phyloP scores from a whole-genome alignment of 352 stramenopile species.

The Elongisporangium prolatum region DNA sequence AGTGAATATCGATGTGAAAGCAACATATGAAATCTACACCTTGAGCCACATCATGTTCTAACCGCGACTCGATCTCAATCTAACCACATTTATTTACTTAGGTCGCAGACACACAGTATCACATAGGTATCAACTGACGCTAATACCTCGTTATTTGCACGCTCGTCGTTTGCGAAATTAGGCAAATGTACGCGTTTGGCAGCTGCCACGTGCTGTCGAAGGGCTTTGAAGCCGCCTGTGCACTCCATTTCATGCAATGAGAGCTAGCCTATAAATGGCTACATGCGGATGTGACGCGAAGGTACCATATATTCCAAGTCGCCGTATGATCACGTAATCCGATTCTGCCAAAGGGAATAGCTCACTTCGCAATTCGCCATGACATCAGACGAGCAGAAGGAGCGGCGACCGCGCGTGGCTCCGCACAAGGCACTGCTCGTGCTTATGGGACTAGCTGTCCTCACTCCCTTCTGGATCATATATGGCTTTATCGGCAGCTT shows the following conservation, averaged over 20 bases:
- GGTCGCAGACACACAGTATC: too few relatives aligned
- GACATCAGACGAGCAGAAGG: background rate
- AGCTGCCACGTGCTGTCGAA: background rate
- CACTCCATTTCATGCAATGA: background rate
- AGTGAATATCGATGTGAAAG: too few relatives aligned
- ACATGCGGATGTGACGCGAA: background rate
- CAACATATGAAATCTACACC: background rate
- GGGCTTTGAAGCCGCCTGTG: background rate
- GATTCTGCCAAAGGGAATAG: background rate
- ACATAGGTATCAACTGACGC: too few relatives aligned
- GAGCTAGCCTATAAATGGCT: background rate
- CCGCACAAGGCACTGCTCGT: slow-evolving; percentile 18
- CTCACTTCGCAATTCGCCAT: slow-evolving; percentile 1
- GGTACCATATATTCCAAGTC: background rate
- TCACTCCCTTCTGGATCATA: slow-evolving; percentile 37
- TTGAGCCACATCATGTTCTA: background rate
- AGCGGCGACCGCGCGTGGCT: slow-evolving; percentile 12
- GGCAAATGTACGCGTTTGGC: background rate
- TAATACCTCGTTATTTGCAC: background rate
- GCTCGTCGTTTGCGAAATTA: background rate
- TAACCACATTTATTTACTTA: too few relatives aligned
- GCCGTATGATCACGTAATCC: background rate
- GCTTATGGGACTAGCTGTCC: slow-evolving; percentile 16
- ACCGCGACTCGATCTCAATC: background rate
- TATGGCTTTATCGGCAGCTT: slow-evolving; percentile 39